Base-by-base conservation (phyloP, 1,284 basidiomycete genomes). In the Agaricales sp. region DNA sequence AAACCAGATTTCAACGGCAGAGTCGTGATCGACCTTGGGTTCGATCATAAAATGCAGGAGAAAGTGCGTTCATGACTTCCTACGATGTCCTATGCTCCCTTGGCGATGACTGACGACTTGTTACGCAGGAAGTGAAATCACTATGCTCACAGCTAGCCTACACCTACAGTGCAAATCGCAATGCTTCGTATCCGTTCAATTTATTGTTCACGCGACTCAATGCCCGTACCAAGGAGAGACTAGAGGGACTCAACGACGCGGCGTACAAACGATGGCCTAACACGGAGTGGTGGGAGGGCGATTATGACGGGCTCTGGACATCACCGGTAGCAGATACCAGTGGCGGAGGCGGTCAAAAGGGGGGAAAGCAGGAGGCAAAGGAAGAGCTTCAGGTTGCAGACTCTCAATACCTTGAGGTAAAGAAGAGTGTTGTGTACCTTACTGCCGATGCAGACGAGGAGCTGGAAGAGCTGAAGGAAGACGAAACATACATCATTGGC, bases 391-490 rank as follows among this genome's bases (percentile, higher is more conserved):
- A 50, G 37, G 46, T 16, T 12, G 50, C 22, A 21, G 53, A 50
- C 26, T 47, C 48, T 48, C 47, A 24, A 58, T 26, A 64, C 59
- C 49, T 48, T 46, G 63, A 62, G 37, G 54, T 67, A 24, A 65
- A 66, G 53, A 68, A 78, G 48, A 78, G 66, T 44, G 71, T 97
- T 44, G 76, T 98, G 24, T 99, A 99, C 67, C 80, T 99, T 50
- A 97, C 95, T 4, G 95, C 94, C 3, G 96, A 99, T 67, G 85
- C 94, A 3, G 76, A 85, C 45, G 80, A 95, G 50, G 91, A 95
- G 62, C 70, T 99, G 38, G 68, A 73, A 6, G 80, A 85, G 53
- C 75, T 99, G 45, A 82, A 78, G 51, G 81, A 89, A 54, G 82
- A 84, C 49, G 90, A 93, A 62, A 87, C 83, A 2, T 99, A 99